A percentile compares a stretch with the other conserved stretches of the same genome.
Conservation (phyloP, 139 green algal species). For the Micromonas commoda region DNA sequence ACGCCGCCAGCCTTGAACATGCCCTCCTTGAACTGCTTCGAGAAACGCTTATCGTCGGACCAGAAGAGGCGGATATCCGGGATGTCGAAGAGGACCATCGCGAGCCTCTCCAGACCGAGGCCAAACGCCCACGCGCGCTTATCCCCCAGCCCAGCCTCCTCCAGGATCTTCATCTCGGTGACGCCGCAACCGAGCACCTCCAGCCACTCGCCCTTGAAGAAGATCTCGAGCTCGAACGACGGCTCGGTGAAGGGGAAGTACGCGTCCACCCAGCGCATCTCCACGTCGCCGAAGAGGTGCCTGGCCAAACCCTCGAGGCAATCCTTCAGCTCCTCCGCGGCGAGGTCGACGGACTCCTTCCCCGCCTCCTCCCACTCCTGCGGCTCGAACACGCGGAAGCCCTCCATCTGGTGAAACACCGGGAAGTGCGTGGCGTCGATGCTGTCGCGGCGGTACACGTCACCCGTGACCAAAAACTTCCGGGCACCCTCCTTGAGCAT, state of each 20-base stretch:
- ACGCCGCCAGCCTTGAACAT: conserved; percentile 59
- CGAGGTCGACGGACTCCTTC: conserved; percentile 46
- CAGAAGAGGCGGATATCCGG: conserved; percentile 98
- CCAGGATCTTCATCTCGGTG: conserved; percentile 87
- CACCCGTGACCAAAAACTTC: conserved; percentile 89
- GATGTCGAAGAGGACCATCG: conserved; percentile 88
- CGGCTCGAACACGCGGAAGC: conserved; percentile 61
- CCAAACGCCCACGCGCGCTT: conserved; percentile 84
- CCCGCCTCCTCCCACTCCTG: conserved; percentile 58
- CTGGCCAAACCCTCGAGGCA: conserved; percentile 81
- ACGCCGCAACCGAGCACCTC: conserved; percentile 98
- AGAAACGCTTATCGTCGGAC: conserved; percentile 81
- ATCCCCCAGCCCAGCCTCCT: conserved; percentile 44
- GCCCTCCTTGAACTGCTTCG: conserved; percentile 61
- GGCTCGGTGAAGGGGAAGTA: conserved; percentile 99
- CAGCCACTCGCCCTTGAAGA: conserved; percentile 94
- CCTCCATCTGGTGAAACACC: conserved; percentile 99
- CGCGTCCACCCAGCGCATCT: conserved; percentile 88
- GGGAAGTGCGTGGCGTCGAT: conserved; percentile 99
- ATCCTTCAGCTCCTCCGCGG: conserved; percentile 76
- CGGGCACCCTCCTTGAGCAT: conserved; percentile 65
- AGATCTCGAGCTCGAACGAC: conserved; percentile 96
- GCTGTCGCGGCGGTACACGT: conserved; percentile 91
- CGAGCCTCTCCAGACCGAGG: conserved; percentile 78
- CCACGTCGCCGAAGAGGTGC: conserved; percentile 79